Evolutionary conservation across 1,284 basidiomycete genomes (phyloP).

Genomic region (Cutaneotrichosporon mucoides): DNA sequence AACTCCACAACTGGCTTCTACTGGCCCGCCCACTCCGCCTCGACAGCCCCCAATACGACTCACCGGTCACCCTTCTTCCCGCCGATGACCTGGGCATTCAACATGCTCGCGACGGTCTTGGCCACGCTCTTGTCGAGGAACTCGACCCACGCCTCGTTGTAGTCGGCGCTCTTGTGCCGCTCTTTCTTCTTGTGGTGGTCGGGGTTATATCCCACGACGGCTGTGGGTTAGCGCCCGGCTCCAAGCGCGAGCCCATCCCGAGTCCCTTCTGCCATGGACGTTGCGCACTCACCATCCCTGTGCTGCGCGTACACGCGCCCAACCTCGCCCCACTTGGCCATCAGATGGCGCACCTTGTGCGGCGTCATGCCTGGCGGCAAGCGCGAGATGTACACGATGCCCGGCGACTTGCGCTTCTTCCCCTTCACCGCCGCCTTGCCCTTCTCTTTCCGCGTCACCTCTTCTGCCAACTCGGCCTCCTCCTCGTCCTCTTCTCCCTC

Average conservation of each 20-base stretch:
- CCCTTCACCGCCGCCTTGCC: background rate
- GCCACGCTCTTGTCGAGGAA: slow-evolving; percentile 91
- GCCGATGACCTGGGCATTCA: slow-evolving; percentile 94
- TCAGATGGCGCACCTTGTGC: slow-evolving; percentile 88
- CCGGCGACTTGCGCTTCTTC: slow-evolving; percentile 51
- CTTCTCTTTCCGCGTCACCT: too few species aligned
- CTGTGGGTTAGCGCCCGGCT: slow-evolving; percentile 14
- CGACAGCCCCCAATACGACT: slow-evolving; percentile 6
- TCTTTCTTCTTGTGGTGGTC: slow-evolving; percentile 26
- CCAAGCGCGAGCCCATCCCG: too few species aligned
- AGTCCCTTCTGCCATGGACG: too few species aligned
- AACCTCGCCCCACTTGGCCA: slow-evolving; percentile 76
- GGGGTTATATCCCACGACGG: slow-evolving; percentile 38
- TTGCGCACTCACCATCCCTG: slow-evolving; percentile 58
- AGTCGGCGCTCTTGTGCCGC: slow-evolving; percentile 79
- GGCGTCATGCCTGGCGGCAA: slow-evolving; percentile 99
- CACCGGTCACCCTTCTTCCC: slow-evolving; percentile 72
- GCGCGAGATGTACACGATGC: slow-evolving; percentile 90
- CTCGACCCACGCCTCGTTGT: slow-evolving; percentile 97
- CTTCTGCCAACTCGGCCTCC: slow-evolving; percentile 54
- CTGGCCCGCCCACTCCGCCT: too few species aligned
- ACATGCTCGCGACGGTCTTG: slow-evolving; percentile 83
- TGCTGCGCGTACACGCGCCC: slow-evolving; percentile 83
- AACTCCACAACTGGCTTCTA: too few species aligned
- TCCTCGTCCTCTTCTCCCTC: slow-evolving; percentile 26